Percentiles rank a stretch among this genome's conserved stretches.
Conservation (phyloP, 2,329 filamentous ascomycete species). For the Penicillium expansum region DNA sequence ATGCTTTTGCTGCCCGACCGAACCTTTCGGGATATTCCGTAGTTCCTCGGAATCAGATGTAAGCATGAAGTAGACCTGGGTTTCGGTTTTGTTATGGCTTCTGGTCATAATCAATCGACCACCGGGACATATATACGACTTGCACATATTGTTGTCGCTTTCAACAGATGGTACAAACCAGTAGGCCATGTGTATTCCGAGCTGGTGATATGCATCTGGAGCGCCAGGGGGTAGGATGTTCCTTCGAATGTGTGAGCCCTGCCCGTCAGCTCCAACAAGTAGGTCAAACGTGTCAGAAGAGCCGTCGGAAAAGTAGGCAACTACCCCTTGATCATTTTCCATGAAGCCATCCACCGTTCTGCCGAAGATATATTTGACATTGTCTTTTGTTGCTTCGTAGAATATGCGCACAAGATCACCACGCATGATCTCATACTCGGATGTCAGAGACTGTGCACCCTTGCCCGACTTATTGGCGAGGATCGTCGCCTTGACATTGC, state of each 20-base stretch:
- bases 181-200: constrained; percentile 28
- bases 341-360: constrained; percentile 29
- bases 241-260: constrained; percentile 50
- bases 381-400: constrained; percentile 41
- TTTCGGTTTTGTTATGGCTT: constrained; percentile 20
- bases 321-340: constrained; percentile 35
- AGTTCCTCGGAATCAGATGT: constrained; percentile 13
- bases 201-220: constrained; percentile 17
- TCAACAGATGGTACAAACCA: constrained; percentile 27
- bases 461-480: constrained; percentile 41
- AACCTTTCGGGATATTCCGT: constrained; percentile 9
- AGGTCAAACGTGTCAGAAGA: constrained; percentile 49
- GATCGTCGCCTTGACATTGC: constrained; percentile 42
- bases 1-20: constrained; percentile 27
- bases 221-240: constrained; percentile 35
- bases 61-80: constrained; percentile 24
- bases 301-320: constrained; percentile 47
- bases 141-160: constrained; percentile 20
- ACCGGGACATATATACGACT: constrained; percentile 19
- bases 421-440: constrained; percentile 61
- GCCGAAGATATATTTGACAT: constrained; percentile 37
- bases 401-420: constrained; percentile 55
- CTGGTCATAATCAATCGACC: constrained; percentile 24
- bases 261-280: constrained; percentile 57
- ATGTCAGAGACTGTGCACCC: constrained; percentile 49